These are phyloP conservation scores for Scheffersomyces quercinus DNA, from an alignment of 1,139 yeast species.

Conservation along the genomic window DNA sequence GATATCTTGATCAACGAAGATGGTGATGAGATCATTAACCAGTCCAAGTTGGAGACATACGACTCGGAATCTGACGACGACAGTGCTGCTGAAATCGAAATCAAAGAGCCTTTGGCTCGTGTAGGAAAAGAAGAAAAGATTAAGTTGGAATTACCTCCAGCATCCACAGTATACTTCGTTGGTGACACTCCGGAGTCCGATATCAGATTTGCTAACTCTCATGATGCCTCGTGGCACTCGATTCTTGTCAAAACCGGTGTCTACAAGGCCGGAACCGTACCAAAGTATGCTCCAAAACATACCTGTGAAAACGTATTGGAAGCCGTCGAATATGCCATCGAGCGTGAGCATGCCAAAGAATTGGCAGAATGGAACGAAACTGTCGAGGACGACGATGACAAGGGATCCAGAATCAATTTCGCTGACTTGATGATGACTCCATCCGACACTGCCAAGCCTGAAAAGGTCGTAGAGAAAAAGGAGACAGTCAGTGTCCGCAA, in stretches of 20 bases:
- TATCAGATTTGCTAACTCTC: constrained; percentile 83
- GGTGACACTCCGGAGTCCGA: constrained; percentile 95
- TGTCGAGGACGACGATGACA: constrained; percentile 33
- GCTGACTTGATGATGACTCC: constrained; percentile 53
- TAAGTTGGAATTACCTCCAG: constrained; percentile 69
- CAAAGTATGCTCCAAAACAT: constrained; percentile 76
- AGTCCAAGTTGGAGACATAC: constrained; percentile 42
- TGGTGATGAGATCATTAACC: constrained; percentile 52
- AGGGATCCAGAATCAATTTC: constrained; percentile 43
- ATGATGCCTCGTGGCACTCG: constrained; percentile 81
- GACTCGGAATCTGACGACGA: constrained; percentile 29
- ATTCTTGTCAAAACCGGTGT: constrained; percentile 87
- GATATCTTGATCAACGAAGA: constrained; percentile 48
- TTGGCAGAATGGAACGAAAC: constrained; percentile 69
- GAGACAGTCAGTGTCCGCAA: not conserved
- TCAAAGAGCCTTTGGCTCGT: constrained; percentile 30
- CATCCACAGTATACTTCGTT: constrained; percentile 82
- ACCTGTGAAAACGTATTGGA: constrained; percentile 73
- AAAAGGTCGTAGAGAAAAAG: constrained; percentile 10
- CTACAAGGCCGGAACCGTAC: constrained; percentile 75
- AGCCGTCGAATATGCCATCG: constrained; percentile 81
- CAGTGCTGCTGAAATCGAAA: constrained; percentile 33
- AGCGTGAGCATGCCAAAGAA: constrained; percentile 72
- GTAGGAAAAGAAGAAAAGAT: constrained; percentile 37
- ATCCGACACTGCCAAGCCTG: constrained; percentile 29